Evolutionary conservation across 768 basidiomycete genomes (phyloP).

Genomic region (Pulveroboletus sp.): DNA sequence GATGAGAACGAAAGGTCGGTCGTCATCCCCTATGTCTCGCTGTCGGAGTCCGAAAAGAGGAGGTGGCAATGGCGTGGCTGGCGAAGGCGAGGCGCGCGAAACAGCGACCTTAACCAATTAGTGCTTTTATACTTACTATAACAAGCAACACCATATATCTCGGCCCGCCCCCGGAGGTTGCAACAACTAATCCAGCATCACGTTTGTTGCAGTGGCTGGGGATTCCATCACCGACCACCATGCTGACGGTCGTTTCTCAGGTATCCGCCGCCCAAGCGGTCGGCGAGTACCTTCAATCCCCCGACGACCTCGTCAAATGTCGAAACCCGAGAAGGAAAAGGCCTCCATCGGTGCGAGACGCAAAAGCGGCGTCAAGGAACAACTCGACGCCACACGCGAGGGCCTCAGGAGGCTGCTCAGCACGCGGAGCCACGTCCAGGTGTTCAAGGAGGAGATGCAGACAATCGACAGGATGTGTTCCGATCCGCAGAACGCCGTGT

Average conservation of each 20-base stretch:
- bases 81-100: no score
- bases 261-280: constrained; percentile 83
- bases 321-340: constrained; percentile 93
- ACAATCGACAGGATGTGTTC: constrained; percentile 71
- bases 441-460: constrained; percentile 82
- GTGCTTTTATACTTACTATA: no score
- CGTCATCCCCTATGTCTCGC: no score
- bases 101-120: no score
- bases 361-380: constrained; percentile 88
- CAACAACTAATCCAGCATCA: no score
- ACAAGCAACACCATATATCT: no score
- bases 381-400: constrained; percentile 85
- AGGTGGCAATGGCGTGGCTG: no score
- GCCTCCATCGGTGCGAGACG: constrained; percentile 88
- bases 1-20: no score
- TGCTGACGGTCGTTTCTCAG: constrained; percentile 44
- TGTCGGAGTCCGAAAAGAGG: no score
- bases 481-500: constrained; percentile 71
- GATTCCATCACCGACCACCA: no score
- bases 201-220: no score
- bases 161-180: no score
- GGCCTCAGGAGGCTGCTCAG: constrained; percentile 78
- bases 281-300: constrained; percentile 87
- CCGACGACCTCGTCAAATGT: constrained; percentile 90
- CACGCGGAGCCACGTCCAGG: constrained; percentile 73